phyloP scores from a whole-genome alignment of 75 land plant species.

The Cryptomeria japonica region DNA sequence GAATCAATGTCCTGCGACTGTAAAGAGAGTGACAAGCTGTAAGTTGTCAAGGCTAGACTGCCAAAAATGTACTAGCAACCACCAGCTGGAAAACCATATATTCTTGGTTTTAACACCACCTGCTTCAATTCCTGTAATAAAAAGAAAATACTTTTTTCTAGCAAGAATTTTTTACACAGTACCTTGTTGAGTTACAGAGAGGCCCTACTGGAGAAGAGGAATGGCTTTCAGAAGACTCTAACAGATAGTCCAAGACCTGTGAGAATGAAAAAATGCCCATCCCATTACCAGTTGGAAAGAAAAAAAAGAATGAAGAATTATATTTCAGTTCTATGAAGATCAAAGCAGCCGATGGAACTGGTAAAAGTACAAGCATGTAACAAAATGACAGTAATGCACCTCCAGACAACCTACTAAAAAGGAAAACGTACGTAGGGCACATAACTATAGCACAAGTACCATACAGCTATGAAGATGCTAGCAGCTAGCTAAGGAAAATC shows the following conservation, averaged over 20 bases:
- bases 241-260: conserved; percentile 77
- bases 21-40: not conserved
- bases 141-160: not conserved
- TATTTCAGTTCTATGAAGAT: not conserved
- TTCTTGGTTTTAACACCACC: not conserved
- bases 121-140: not conserved
- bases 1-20: conserved; percentile 87
- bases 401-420: not conserved
- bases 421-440: not conserved
- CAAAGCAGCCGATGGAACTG: not conserved
- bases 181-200: conserved; percentile 71
- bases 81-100: not conserved
- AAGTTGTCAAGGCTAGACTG: not conserved
- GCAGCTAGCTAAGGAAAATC: not conserved
- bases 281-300: not conserved
- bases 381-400: not conserved
- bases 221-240: conserved; percentile 52
- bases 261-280: not conserved
- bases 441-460: not conserved
- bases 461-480: not conserved
- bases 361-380: not conserved
- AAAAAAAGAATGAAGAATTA: not conserved
- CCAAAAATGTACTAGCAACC: not conserved
- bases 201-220: conserved; percentile 71
- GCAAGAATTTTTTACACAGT: not conserved